Conservation (phyloP, 495 filamentous ascomycete genomes). For the Penicillium salamii region DNA sequence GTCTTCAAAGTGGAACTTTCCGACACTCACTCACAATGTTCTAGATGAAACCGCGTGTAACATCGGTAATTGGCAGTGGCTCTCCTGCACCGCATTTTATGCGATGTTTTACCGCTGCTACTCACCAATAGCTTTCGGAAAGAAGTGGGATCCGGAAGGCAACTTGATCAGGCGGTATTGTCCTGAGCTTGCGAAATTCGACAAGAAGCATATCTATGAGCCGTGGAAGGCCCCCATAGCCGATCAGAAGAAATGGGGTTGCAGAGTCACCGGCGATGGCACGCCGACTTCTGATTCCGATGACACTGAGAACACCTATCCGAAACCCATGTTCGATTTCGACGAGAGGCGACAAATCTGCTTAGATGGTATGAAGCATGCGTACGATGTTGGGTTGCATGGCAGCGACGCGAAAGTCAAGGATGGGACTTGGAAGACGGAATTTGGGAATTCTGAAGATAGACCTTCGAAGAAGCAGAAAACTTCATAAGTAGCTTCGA, state of each 20-base stretch:
- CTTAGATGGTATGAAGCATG: slow-evolving; percentile 60
- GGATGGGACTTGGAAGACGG: slow-evolving; percentile 58
- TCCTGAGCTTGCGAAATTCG: slow-evolving; percentile 56
- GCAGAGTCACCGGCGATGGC: slow-evolving; percentile 54
- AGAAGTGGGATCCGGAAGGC: slow-evolving; percentile 65
- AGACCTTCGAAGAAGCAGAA: slow-evolving; percentile 21
- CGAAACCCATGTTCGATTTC: slow-evolving; percentile 74
- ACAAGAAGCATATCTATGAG: slow-evolving; percentile 70
- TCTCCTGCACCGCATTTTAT: slow-evolving; percentile 70
- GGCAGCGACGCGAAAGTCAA: slow-evolving; percentile 57
- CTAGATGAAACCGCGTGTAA: slow-evolving; percentile 64
- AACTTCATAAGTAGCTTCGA: not conserved
- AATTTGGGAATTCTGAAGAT: slow-evolving; percentile 38
- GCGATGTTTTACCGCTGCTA: slow-evolving; percentile 65
- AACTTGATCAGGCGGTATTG: slow-evolving; percentile 57
- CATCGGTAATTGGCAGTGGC: slow-evolving; percentile 72
- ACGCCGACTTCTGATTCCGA: slow-evolving; percentile 27
- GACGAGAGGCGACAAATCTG: slow-evolving; percentile 54
- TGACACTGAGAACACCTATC: slow-evolving; percentile 45
- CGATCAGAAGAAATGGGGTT: slow-evolving; percentile 59
- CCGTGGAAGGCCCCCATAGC: slow-evolving; percentile 64
- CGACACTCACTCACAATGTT: not conserved
- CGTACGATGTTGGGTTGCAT: slow-evolving; percentile 58
- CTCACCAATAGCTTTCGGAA: slow-evolving; percentile 61
- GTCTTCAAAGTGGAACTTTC: not conserved